phyloP scores from a whole-genome alignment of 257 asterid species.

The Jaltomata sinuosa region DNA sequence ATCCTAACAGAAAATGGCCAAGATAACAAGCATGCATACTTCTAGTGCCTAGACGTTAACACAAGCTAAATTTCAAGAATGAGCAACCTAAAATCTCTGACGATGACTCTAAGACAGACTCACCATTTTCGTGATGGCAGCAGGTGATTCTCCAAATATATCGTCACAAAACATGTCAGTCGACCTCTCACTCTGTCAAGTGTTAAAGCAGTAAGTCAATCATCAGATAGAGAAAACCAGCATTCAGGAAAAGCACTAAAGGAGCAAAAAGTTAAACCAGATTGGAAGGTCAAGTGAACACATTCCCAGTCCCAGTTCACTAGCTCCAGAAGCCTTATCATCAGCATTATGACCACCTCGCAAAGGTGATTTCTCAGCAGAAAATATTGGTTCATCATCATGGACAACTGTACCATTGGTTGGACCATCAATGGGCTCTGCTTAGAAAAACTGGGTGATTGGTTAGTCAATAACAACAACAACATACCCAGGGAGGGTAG shows the following conservation, averaged over 20 bases:
- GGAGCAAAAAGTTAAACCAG: conserved; percentile 4
- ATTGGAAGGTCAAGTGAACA: too few species aligned
- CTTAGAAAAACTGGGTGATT: not conserved
- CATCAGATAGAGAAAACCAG: not conserved
- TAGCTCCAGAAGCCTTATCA: too few species aligned
- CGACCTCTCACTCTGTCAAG: conserved; percentile 67
- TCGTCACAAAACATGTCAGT: conserved; percentile 79
- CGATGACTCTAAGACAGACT: conserved; percentile 13
- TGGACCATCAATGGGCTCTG: conserved; percentile 23
- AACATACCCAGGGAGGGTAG: too few species aligned
- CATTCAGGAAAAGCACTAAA: conserved; percentile 12
- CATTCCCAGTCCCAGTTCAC: too few species aligned
- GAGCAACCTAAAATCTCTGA: not conserved
- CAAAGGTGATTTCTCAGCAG: conserved; percentile 73
- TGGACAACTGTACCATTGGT: conserved; percentile 37
- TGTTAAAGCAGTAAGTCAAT: conserved; percentile 1
- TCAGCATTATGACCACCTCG: conserved; percentile 38
- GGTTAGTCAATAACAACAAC: not conserved
- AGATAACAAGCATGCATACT: not conserved
- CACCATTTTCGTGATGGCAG: conserved; percentile 63
- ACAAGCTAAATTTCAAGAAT: not conserved
- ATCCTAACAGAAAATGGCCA: not conserved
- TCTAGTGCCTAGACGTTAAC: not conserved
- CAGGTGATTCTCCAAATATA: conserved; percentile 93
- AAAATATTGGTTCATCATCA: conserved; percentile 51